Conservation (phyloP, 495 filamentous ascomycete genomes). For the Stereocaulon alpinum region DNA sequence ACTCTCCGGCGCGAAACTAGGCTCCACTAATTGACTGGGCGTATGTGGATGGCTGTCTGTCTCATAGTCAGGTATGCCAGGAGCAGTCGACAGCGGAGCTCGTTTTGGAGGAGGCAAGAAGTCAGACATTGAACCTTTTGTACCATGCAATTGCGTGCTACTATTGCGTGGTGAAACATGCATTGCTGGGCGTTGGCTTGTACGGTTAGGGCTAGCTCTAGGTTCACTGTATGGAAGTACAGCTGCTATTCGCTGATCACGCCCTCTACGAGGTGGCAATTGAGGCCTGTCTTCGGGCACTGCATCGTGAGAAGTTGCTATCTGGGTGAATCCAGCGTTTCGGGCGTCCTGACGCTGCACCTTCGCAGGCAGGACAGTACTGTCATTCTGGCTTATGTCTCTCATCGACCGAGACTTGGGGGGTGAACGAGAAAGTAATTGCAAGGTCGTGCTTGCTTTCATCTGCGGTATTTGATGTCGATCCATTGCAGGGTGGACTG, state of each 20-base stretch:
- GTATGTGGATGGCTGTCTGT: background rate
- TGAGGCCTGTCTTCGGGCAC: background rate
- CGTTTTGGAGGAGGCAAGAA: constrained; percentile 39
- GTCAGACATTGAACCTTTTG: background rate
- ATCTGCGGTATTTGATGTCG: constrained; percentile 8
- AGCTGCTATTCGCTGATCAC: background rate
- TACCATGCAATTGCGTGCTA: background rate
- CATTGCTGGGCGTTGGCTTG: background rate
- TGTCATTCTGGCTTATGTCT: constrained; percentile 4
- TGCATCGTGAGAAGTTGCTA: background rate
- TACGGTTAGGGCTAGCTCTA: background rate
- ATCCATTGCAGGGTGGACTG: constrained; percentile 18
- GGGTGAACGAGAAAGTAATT: constrained; percentile 34
- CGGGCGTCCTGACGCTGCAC: constrained; percentile 22
- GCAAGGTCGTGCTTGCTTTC: background rate
- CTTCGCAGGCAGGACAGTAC: background rate
- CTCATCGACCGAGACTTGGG: constrained; percentile 39
- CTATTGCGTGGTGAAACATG: background rate
- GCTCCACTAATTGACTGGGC: background rate
- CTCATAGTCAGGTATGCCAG: background rate
- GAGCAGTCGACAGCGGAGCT: constrained; percentile 3
- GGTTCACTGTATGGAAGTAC: background rate
- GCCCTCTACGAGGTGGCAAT: constrained; percentile 8
- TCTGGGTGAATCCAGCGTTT: constrained; percentile 27
- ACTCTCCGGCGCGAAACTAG: background rate